Evolutionary conservation across 352 stramenopile genomes (phyloP), one percentile per base, ranked within the genome.

Genomic region (Phytophthora rubi): DNA sequence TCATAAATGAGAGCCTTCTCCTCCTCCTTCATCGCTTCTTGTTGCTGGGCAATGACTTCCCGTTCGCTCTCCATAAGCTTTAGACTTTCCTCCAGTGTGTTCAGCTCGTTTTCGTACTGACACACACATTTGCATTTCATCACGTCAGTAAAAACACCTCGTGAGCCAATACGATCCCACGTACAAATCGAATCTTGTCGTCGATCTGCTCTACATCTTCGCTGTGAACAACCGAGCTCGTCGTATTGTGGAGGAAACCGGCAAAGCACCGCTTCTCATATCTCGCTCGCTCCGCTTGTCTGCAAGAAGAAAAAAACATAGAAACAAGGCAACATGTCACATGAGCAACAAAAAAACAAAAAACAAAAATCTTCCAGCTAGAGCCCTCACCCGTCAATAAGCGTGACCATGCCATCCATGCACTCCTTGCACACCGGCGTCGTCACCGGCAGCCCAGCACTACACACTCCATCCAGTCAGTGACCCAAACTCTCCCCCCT

Each of bases 341-440:
- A 12, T 42, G 35, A 42, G 35, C 5, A 42, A 42, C 35, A 42
- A 42, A 15, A 42, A 21, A 21, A 21, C 18, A 21, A 21, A 21
- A 21, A 21, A 56, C 16, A 54, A 1, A 49, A 48, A 35, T 51
- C 9, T 7, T 9, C 44, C 37, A 15, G 15, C 12, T 23, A 16
- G 47, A 44, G 3, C 30, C 59, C 70, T 9, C 37, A 89, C 77
- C 81, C 79, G 62, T 95, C 87, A 51, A 92, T 87, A 60, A 91
- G 81, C 33, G 81, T 73, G 16, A 91, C 62, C 87, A 95, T 95
- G 26, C 66, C 72, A 61, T 95, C 87, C 51, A 91, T 75, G 53
- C 87, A 95, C 26, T 93, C 82, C 53, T 90, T 88, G 57, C 87
- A 95, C 55, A 82, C 79, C 45, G 85, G 86, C 5, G 84, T 89